Evolutionary conservation across 106 monocot genomes (phyloP).

Genomic region (Allium sativum): DNA sequence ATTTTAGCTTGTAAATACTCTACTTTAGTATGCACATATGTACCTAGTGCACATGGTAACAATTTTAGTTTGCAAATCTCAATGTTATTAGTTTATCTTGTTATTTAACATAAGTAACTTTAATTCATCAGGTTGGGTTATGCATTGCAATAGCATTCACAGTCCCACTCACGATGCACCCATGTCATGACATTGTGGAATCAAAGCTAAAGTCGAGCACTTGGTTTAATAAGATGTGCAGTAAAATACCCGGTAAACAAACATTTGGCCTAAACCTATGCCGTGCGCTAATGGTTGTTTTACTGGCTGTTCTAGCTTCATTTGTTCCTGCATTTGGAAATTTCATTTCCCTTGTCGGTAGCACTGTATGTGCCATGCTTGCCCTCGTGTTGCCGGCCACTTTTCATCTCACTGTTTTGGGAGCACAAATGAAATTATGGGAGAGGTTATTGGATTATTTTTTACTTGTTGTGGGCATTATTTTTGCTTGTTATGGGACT

Average conservation of each 20-base stretch:
- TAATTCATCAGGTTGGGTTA: constrained; percentile 50
- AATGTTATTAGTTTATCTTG: too few relatives aligned
- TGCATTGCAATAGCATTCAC: constrained; percentile 79
- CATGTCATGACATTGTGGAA: constrained; percentile 75
- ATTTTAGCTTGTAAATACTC: too few relatives aligned
- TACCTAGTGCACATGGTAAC: too few relatives aligned
- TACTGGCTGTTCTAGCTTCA: constrained; percentile 42
- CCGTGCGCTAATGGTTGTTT: constrained; percentile 27
- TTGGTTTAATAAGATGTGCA: constrained; percentile 41
- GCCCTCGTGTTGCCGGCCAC: constrained; percentile 73
- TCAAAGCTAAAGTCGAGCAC: constrained; percentile 30
- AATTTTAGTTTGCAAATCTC: too few relatives aligned
- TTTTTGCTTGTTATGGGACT: constrained; percentile 69
- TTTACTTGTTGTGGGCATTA: constrained; percentile 41
- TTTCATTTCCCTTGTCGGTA: constrained; percentile 77
- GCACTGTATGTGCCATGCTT: constrained; percentile 74
- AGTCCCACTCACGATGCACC: constrained; percentile 94
- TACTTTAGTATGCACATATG: too few relatives aligned
- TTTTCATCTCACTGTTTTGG: constrained; percentile 66
- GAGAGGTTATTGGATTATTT: constrained; percentile 40
- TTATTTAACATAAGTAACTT: too few relatives aligned
- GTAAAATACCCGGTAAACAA: constrained; percentile 20
- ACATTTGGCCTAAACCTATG: constrained; percentile 27
- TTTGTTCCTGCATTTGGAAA: constrained; percentile 72
- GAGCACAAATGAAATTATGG: constrained; percentile 29